Percentiles rank a stretch among this genome's conserved stretches.
Evolutionary conservation across 305 asterid genomes (phyloP).

Genomic region (Fraxinus dipetala): DNA sequence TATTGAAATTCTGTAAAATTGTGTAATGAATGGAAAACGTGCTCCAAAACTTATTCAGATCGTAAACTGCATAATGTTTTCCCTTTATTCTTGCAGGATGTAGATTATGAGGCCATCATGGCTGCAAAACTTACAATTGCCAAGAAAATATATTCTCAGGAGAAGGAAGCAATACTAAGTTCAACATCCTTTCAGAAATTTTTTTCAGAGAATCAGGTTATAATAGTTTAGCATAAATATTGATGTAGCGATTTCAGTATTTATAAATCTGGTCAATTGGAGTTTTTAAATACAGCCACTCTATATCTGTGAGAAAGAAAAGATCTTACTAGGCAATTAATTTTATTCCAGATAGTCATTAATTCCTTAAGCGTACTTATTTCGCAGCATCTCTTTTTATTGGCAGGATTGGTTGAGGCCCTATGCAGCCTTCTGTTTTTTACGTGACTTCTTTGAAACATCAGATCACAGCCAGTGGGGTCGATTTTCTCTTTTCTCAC

Average conservation of each 20-base stretch:
- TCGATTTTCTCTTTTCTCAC: constrained; percentile 59
- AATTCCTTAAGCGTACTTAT: background rate
- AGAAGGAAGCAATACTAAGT: constrained; percentile 62
- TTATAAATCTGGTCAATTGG: background rate
- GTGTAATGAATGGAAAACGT: background rate
- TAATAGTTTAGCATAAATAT: constrained; percentile 4
- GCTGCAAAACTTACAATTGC: constrained; percentile 80
- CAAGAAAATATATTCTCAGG: constrained; percentile 67
- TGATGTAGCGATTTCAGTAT: background rate
- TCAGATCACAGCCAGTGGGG: constrained; percentile 97
- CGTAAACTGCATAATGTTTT: background rate
- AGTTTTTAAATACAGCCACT: background rate
- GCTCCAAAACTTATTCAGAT: background rate
- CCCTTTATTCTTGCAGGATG: constrained; percentile 47
- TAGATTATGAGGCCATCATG: constrained; percentile 91
- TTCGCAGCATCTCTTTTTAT: constrained; percentile 10
- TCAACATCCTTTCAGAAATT: constrained; percentile 64
- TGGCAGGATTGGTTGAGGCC: constrained; percentile 93
- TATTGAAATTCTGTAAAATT: background rate
- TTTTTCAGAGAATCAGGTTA: constrained; percentile 85
- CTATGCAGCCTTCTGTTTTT: constrained; percentile 92
- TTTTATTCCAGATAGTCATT: background rate
- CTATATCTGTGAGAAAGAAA: background rate
- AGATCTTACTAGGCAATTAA: background rate
- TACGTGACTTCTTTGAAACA: constrained; percentile 92